Evolutionary conservation across 805 yeast species (phyloP).

Genomic region (Ogataea glucozyma): DNA sequence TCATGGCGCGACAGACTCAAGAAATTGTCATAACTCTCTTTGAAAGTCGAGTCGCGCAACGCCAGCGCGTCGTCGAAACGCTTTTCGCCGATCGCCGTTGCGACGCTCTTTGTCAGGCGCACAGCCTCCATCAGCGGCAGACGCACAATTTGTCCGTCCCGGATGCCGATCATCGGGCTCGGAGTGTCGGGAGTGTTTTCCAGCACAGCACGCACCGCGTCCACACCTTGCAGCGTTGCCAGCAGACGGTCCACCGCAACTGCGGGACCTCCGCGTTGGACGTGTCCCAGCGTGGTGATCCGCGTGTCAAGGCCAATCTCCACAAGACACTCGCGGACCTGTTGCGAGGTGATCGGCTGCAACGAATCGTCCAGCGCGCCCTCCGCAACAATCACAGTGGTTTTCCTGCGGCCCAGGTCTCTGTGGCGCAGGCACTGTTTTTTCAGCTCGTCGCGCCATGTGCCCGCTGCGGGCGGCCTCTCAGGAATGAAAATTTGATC

Average conservation of each 20-base stretch:
- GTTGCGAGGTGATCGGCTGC: constrained; percentile 75
- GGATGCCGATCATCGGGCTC: constrained; percentile 89
- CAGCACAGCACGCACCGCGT: constrained; percentile 91
- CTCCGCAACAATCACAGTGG: constrained; percentile 96
- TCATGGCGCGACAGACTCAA: constrained; percentile 67
- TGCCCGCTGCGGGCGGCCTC: constrained; percentile 71
- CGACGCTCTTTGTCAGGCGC: constrained; percentile 81
- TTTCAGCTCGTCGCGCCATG: constrained; percentile 82
- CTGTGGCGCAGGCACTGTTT: constrained; percentile 78
- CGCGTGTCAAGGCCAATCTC: constrained; percentile 90
- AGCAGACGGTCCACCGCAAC: constrained; percentile 90
- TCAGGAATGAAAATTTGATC: constrained; percentile 95
- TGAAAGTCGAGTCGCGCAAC: constrained; percentile 84
- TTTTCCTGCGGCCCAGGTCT: constrained; percentile 84
- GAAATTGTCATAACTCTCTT: constrained; percentile 75
- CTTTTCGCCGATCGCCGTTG: constrained; percentile 74
- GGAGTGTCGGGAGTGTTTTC: constrained; percentile 88
- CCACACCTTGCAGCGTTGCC: constrained; percentile 97
- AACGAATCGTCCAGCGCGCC: constrained; percentile 89
- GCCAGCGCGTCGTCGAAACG: constrained; percentile 87
- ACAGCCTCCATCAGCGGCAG: constrained; percentile 91
- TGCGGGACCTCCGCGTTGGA: constrained; percentile 98
- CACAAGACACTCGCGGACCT: constrained; percentile 80
- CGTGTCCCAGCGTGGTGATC: constrained; percentile 94
- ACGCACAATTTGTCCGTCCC: constrained; percentile 83